Evolutionary conservation across 2,329 filamentous ascomycete species (phyloP), one percentile per base, ranked within the genome.

Genomic region (Penicillium sp.): DNA sequence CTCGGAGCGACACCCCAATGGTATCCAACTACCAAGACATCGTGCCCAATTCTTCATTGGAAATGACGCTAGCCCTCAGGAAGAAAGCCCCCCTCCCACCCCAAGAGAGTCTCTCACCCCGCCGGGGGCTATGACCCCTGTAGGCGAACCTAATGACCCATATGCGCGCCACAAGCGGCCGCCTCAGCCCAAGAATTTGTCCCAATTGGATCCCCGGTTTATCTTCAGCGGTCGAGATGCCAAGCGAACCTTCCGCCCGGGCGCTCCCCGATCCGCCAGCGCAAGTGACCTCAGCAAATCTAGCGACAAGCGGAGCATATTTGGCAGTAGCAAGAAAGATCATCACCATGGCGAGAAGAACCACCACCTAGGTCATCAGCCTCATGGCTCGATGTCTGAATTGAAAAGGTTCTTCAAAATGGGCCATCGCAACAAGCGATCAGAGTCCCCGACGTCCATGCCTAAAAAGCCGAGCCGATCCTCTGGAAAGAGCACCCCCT

Each of bases 391-490:
- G 5, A 97, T 97, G 89, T 87, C 89, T 3, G 93, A 97, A 66
- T 75, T 99, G 57, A 97, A 96, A 76, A 84, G 94, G n/a, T 99
- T 99, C 72, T 96, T 99, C 79, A 94, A 77, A 87, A 73, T 86
- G 48, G 83, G 84, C 2, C 81, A 86, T 62, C 91, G 90, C 68
- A 74, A 81, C 56, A 86, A 87, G 65, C 78, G 81, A 27, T 69
- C 73, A 13, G 81, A 86, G 55, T 91, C 89, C 61, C 84, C 88
- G 29, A 71, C 77, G 4, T 81, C 87, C 4, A 76, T 80, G 6
- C 60, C 86, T 1, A 86, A 86, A 7, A 82, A 83, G 61, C 72
- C 75, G 10, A 74, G 67, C 35, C 78, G 83, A 7, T 80, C 83
- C 13, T 69, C 77, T 14, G 78, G 78, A 5, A 83, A 78, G 64